Evolutionary conservation across 2,329 filamentous ascomycete species (phyloP).

Genomic region (Pseudopithomyces chartarum): DNA sequence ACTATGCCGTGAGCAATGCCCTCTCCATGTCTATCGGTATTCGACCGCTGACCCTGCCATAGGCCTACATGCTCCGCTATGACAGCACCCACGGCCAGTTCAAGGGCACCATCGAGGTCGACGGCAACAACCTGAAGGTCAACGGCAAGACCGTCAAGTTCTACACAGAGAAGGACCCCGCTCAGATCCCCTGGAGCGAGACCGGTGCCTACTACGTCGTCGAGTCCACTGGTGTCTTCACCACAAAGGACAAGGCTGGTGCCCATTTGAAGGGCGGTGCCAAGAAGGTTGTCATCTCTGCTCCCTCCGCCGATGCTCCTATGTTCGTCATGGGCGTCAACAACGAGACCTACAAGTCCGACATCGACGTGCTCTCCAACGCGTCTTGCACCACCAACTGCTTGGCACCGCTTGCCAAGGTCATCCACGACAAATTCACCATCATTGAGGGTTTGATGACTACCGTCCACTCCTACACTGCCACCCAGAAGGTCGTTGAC

Average conservation of each 20-base stretch:
- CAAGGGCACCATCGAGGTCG: slow-evolving; percentile 85
- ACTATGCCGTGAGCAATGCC: slow-evolving; percentile 83
- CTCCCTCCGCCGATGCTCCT: slow-evolving; percentile 91
- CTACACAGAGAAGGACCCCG: slow-evolving; percentile 90
- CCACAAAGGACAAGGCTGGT: slow-evolving; percentile 93
- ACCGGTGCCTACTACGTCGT: slow-evolving; percentile 91
- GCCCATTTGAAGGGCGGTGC: slow-evolving; percentile 95
- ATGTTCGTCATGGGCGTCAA: slow-evolving; percentile 99
- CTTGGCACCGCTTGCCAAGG: slow-evolving; percentile 98
- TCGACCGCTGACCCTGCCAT: slow-evolving; percentile 35
- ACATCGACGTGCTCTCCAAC: slow-evolving; percentile 95
- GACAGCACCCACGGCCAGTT: slow-evolving; percentile 96
- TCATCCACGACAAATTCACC: slow-evolving; percentile 97
- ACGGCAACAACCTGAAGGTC: slow-evolving; percentile 76
- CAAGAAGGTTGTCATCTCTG: slow-evolving; percentile 90
- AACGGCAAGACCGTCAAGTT: slow-evolving; percentile 96
- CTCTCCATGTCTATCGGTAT: background rate
- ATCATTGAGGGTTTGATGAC: slow-evolving; percentile 99
- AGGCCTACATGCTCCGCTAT: slow-evolving; percentile 99
- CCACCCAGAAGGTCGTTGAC: slow-evolving; percentile 99
- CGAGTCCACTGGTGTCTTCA: slow-evolving; percentile 99
- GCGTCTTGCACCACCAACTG: slow-evolving; percentile 99
- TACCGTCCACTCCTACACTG: slow-evolving; percentile 99
- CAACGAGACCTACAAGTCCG: slow-evolving; percentile 88
- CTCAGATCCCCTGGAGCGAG: slow-evolving; percentile 86